Base-by-base conservation (phyloP, 352 stramenopile species). In the Globisporangium radiosum region DNA sequence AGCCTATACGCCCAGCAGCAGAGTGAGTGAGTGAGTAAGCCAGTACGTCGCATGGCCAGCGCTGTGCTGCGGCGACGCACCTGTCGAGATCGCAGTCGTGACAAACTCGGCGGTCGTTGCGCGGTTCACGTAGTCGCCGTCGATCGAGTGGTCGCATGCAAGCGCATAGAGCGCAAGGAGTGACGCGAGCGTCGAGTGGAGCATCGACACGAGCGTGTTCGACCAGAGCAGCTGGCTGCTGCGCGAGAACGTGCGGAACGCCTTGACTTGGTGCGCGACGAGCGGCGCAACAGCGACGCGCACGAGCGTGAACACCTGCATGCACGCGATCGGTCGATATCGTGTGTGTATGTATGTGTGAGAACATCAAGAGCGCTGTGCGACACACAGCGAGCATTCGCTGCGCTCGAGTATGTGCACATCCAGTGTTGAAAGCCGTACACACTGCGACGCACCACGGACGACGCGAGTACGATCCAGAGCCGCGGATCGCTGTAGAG, bases 131-230 rank as follows among this genome's bases (percentile, higher is more conserved):
- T 65, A 76, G 60, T 78, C 68, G n/a, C 69, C 68, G 4, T 11
- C 33, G 33, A 91, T 57, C 44, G 81, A 91, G 57, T 91, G 77
- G 44, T 75, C 68, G 14, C 60, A 66, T 4, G 72, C 60, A 45
- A 92, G 61, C 40, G 79, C 73, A 13, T 64, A 70, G 57, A 85
- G 67, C 14, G 77, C 69, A 25, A 92, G 44, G 42, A 85, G 58
- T 11, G 82, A 87, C 15, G 82, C 85, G 1, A 82, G 5, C 25
- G 62, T 59, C 48, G 82, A 90, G 68, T 92, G 82, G 45, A 82
- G 45, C 71, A 92, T 79, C 2, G 82, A 92, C 42, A 90, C 78
- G 14, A 70, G 53, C n/a, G 82, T 92, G 70, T 92, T 92, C 65
- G 66, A 75, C 71, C 74, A 92, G 10, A 92, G 68, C 49, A 82